phyloP scores from a whole-genome alignment of 2,329 filamentous ascomycete species.

The Acephala macrosclerotiorum region DNA sequence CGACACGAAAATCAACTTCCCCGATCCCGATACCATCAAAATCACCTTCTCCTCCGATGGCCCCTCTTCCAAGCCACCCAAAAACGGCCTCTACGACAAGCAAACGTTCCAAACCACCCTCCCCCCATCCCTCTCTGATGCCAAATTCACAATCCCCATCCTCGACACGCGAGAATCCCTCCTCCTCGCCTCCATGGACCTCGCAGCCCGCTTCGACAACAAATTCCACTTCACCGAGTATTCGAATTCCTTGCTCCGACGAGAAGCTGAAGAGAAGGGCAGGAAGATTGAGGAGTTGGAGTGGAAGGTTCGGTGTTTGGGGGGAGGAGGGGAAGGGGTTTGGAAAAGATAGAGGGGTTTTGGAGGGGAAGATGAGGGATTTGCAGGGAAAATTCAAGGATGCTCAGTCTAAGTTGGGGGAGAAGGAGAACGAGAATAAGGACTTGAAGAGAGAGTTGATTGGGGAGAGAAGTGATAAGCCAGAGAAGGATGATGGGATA shows the following conservation, averaged over 20 bases:
- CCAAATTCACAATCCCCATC: neutral
- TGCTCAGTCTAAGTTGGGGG: too few relatives aligned
- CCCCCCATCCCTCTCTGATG: neutral
- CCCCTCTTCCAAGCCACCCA: neutral
- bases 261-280: neutral
- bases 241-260: neutral
- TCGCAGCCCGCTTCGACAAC: neutral
- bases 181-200: neutral
- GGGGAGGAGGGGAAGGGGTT: neutral
- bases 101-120: neutral
- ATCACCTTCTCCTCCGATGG: neutral
- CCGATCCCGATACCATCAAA: neutral
- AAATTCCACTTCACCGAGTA: neutral
- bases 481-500: too few relatives aligned
- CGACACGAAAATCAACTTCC: neutral
- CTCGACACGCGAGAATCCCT: neutral
- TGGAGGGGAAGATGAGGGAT: neutral
- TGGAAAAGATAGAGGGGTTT: neutral
- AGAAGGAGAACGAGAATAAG: too few relatives aligned
- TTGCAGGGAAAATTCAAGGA: too few relatives aligned
- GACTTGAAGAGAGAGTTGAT: too few relatives aligned
- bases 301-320: neutral
- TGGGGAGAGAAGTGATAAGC: too few relatives aligned
- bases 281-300: slow-evolving; percentile 1
- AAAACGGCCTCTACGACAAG: neutral